A percentile compares a stretch with the other conserved stretches of the same genome.
phyloP scores from a whole-genome alignment of 148 eudicot species.

The Heliamphora exappendiculata region DNA sequence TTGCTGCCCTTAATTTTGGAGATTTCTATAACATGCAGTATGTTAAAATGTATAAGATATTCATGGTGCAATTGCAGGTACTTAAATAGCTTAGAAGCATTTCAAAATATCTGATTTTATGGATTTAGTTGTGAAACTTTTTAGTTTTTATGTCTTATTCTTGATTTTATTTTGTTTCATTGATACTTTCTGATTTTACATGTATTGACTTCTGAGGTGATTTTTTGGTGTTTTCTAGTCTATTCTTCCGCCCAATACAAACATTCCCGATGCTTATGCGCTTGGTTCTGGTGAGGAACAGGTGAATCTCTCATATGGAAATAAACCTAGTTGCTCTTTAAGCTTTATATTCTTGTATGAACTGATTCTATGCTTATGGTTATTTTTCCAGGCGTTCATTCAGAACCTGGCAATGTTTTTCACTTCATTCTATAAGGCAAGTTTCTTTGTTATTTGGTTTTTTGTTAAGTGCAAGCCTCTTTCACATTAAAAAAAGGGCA shows the following conservation, averaged over 20 bases:
- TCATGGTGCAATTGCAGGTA: slow-evolving; percentile 91
- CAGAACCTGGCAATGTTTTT: slow-evolving; percentile 93
- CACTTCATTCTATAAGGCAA: slow-evolving; percentile 84
- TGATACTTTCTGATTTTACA: background rate
- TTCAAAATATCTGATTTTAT: background rate
- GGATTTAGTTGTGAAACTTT: background rate
- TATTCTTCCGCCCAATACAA: slow-evolving; percentile 64
- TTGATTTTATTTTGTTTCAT: background rate
- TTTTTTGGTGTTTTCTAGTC: slow-evolving; percentile 28
- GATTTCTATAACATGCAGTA: slow-evolving; percentile 79
- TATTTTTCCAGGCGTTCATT: slow-evolving; percentile 72
- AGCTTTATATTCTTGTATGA: background rate
- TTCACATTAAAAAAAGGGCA: no score
- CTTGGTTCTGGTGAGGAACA: slow-evolving; percentile 84
- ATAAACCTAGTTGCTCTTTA: background rate
- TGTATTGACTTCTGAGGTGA: background rate
- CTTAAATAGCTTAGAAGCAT: background rate
- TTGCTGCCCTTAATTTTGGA: slow-evolving; percentile 83
- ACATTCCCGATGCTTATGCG: slow-evolving; percentile 77
- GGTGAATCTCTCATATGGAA: slow-evolving; percentile 28
- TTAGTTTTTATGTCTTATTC: background rate
- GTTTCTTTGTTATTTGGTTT: background rate
- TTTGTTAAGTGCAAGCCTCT: no score
- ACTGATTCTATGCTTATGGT: background rate
- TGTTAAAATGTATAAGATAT: slow-evolving; percentile 68